These are phyloP conservation scores for Acacia concinna DNA, from an alignment of 331 rosid genomes.

Conservation along the genomic window DNA sequence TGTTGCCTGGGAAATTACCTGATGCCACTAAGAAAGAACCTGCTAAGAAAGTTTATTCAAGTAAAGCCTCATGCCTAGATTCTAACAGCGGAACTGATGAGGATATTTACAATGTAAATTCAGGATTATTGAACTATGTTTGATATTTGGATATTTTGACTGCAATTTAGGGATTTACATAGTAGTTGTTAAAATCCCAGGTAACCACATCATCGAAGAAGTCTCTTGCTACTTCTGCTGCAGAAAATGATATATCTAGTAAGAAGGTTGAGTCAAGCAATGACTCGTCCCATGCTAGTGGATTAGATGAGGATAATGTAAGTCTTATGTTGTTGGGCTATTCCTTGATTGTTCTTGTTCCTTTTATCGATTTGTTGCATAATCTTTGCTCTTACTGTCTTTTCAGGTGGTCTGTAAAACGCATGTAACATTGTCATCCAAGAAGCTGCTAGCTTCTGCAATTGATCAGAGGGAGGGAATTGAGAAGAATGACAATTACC, in stretches of 20 bases:
- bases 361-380: too few relatives aligned
- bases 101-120: conserved; percentile 17
- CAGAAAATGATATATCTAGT: conserved; percentile 22
- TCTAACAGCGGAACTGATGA: neutral
- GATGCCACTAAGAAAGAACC: neutral
- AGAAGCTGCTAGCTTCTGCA: neutral
- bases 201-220: neutral
- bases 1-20: neutral
- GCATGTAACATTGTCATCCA: neutral
- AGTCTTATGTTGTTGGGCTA: neutral
- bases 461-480: neutral
- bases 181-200: neutral
- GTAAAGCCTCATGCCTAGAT: neutral
- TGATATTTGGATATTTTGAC: neutral
- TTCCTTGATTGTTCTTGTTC: neutral
- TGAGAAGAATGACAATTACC: neutral
- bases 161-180: neutral
- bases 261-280: conserved; percentile 30
- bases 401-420: neutral
- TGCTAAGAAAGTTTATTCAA: conserved; percentile 7
- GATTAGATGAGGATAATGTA: conserved; percentile 30
- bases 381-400: neutral
- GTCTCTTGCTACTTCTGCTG: conserved; percentile 8
- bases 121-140: conserved; percentile 1
- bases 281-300: conserved; percentile 34